A percentile compares a stretch with the other conserved stretches of the same genome.
phyloP scores from a whole-genome alignment of 805 yeast species.

The Sungouiella blattae region DNA sequence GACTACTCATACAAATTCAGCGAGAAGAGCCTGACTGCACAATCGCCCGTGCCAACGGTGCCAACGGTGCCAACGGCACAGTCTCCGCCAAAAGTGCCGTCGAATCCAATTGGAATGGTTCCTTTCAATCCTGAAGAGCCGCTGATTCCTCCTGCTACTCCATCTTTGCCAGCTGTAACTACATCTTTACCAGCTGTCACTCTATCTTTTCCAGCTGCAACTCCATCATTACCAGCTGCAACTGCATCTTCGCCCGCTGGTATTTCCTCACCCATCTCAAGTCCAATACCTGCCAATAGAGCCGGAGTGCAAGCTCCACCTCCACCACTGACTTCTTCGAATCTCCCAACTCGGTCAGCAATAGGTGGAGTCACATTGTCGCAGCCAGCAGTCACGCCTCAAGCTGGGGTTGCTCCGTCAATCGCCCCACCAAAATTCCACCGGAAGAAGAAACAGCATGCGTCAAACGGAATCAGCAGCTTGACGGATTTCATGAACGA shows the following conservation, averaged over 20 bases:
- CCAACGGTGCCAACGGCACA: too few relatives aligned
- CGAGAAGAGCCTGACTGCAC: not conserved
- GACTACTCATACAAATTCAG: constrained; percentile 14
- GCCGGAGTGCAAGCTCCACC: too few relatives aligned
- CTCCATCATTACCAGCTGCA: too few relatives aligned
- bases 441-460: constrained; percentile 28
- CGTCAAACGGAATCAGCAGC: constrained; percentile 20
- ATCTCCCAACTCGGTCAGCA: too few relatives aligned
- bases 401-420: constrained; percentile 6
- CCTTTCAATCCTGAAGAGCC: constrained; percentile 4
- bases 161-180: not conserved
- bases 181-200: not conserved
- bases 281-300: too few relatives aligned
- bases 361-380: not conserved
- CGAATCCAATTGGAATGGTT: not conserved
- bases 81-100: not conserved
- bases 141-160: constrained; percentile 16
- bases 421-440: constrained; percentile 11
- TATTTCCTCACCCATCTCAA: too few relatives aligned
- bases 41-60: too few relatives aligned
- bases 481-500: constrained; percentile 41
- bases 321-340: not conserved
- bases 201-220: not conserved
- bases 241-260: not conserved
- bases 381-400: not conserved